Base-by-base conservation (phyloP, 495 filamentous ascomycete species). In the Xylaria scruposa region DNA sequence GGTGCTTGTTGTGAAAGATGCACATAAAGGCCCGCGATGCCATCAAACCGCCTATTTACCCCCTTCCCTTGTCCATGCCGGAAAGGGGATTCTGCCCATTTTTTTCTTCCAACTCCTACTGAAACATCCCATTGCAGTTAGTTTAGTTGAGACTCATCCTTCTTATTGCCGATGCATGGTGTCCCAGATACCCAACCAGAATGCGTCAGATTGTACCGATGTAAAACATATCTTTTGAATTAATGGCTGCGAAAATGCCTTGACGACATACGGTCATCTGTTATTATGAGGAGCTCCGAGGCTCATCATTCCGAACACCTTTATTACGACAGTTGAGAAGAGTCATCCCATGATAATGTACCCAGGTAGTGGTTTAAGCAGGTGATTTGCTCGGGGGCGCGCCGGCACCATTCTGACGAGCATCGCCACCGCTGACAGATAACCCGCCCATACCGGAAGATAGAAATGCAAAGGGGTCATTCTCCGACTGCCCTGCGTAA, bases 401-500 rank as follows among this genome's bases (percentile, higher is more conserved):
- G n/a, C 83, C 84, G 21, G 88, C 84, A 47, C 93, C 93, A 75
- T 97, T 96, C 74, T 94, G 92, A 68, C 93, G 89, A 75, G 90
- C 88, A 76, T 94, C 93, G 76, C 94, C 91, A 75, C 95, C 93
- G 74, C 90, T 90, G 78, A 97, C 92, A 13, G 91, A 91, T 68
- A 98, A 83, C 49, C 91, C 89, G 60, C 93, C 91, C 19, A 98
- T 89, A 8, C 93, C 93, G 1, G 90, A 86, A 9, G 93, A 94
- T 68, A 98, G 88, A 85, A 97, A 98, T 40, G 93, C 92, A 77
- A 98, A 97, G 15, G 94, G 94, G 74, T 97, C 94, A 68, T 85
- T 90, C 64, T 91, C 88, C 6, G 85, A 86, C 71, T 87, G 84
- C n/a, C 77, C 81, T 29, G 84, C 81, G 73, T 88, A 89, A 72